Evolutionary conservation across 768 basidiomycete genomes (phyloP).

Genomic region (Panus rudis): DNA sequence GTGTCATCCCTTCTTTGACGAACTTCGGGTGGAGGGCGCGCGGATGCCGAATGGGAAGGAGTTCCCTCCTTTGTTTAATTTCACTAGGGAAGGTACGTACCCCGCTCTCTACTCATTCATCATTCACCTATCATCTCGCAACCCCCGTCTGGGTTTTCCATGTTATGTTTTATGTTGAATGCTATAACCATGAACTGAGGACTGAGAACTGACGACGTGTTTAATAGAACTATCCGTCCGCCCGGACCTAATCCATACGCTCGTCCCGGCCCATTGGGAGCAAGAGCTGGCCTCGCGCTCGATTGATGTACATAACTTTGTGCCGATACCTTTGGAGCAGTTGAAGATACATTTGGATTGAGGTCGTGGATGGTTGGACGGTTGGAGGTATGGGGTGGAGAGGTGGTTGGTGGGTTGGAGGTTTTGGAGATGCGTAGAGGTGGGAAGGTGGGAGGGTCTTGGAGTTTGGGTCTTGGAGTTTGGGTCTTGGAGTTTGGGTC

Average conservation of each 20-base stretch:
- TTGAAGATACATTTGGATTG: conserved; percentile 91
- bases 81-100: conserved; percentile 86
- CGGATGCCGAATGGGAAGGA: conserved; percentile 97
- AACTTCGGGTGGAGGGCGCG: conserved; percentile 82
- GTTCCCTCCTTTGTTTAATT: conserved; percentile 91
- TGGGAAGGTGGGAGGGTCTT: too few species aligned
- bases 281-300: conserved; percentile 79
- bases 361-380: too few species aligned
- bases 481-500: too few species aligned
- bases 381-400: too few species aligned
- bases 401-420: too few species aligned
- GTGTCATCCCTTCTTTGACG: conserved; percentile 96
- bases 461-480: too few species aligned
- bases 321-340: conserved; percentile 96
- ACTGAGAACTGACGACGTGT: too few species aligned
- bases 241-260: conserved; percentile 86
- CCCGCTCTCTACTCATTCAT: neutral
- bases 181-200: too few species aligned
- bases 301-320: conserved; percentile 85
- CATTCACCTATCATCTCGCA: too few species aligned
- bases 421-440: too few species aligned
- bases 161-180: too few species aligned
- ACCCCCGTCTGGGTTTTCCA: too few species aligned
- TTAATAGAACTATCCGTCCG: conserved; percentile 86
- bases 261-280: conserved; percentile 89